Evolutionary conservation across 208 protist species (phyloP), one percentile per base, ranked within the genome.

Genomic region (Leptomonas seymouri): DNA sequence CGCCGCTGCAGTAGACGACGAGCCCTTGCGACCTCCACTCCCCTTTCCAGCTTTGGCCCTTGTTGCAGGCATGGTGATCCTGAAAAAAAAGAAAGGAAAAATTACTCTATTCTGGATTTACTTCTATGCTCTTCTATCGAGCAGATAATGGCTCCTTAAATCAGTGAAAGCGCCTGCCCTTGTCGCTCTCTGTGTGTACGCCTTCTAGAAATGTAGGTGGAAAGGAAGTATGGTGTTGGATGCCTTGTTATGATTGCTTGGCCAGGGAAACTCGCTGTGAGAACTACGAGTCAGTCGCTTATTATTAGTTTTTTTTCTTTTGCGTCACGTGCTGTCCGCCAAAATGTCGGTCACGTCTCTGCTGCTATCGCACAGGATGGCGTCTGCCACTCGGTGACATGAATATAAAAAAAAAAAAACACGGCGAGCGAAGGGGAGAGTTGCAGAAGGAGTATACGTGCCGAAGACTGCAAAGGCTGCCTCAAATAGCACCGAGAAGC

Each of bases 21-120:
- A 2, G 25, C 44, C 59, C 39, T 16, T 49, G 21, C 16, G 45
- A 25, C 34, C 30, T 18, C 23, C 21, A 21, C 15, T 31, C n/a
- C 20, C 23, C 28, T 27, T 36, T 16, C 15, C 27, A 27, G 8
- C 44, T 18, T 11, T 64, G 14, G 28, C 18, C 28, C 53, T 50
- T 44, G 36, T 64, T 16, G 58, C 44, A 15, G 58, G 58, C 58
- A 64, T 64, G 5, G 25, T 30, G 21, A 3, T 18, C 18, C 7
- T n/a, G 16, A 4, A 16, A 48, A 16, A n/a, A n/a, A 21, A 4
- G 3, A 15, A 21, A 48, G 6, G 20, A 4, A 48, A 48, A 5
- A n/a, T 18, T 50, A n/a, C 30, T 46, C 34, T 62, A 15, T 36
- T 39, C 11, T 4, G 58, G 45, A 48, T 83, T 8, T 71, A 67